A percentile compares a stretch with the other conserved stretches of the same genome.
phyloP scores from a whole-genome alignment of 257 asterid genomes.

The Rubia yunnanensis region DNA sequence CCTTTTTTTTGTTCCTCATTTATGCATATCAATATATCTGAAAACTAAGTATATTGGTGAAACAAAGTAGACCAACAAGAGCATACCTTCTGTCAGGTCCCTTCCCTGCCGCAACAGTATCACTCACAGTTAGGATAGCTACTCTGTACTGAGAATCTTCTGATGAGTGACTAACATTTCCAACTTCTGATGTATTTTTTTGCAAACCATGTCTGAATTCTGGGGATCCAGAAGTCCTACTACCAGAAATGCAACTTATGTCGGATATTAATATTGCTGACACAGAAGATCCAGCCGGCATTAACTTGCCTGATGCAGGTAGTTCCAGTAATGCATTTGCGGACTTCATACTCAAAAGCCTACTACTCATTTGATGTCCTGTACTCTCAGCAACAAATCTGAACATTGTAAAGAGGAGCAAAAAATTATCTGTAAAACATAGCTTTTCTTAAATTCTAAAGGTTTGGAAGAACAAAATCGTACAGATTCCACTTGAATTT shows the following conservation, averaged over 20 bases:
- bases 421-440: background rate
- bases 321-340: slow-evolving; percentile 83
- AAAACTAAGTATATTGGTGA: background rate
- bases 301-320: slow-evolving; percentile 53
- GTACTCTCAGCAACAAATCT: slow-evolving; percentile 96
- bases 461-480: background rate
- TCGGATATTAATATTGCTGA: slow-evolving; percentile 61
- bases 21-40: background rate
- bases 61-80: slow-evolving; percentile 5
- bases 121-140: slow-evolving; percentile 88
- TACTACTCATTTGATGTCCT: slow-evolving; percentile 82
- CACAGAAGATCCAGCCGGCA: slow-evolving; percentile 62
- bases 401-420: slow-evolving; percentile 16
- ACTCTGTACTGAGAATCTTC: slow-evolving; percentile 42
- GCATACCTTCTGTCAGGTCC: slow-evolving; percentile 86
- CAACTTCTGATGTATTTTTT: slow-evolving; percentile 19
- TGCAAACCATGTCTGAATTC: slow-evolving; percentile 17
- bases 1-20: background rate
- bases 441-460: background rate
- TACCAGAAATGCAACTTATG: slow-evolving; percentile 38
- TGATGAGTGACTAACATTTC: slow-evolving; percentile 20
- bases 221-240: slow-evolving; percentile 23
- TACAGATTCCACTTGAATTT: background rate
- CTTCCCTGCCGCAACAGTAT: slow-evolving; percentile 69
- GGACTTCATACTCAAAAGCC: slow-evolving; percentile 87